A percentile compares a stretch with the other conserved stretches of the same genome.
These are phyloP conservation scores for Linum trigynum DNA, from an alignment of 345 rosid species.

Conservation along the genomic window DNA sequence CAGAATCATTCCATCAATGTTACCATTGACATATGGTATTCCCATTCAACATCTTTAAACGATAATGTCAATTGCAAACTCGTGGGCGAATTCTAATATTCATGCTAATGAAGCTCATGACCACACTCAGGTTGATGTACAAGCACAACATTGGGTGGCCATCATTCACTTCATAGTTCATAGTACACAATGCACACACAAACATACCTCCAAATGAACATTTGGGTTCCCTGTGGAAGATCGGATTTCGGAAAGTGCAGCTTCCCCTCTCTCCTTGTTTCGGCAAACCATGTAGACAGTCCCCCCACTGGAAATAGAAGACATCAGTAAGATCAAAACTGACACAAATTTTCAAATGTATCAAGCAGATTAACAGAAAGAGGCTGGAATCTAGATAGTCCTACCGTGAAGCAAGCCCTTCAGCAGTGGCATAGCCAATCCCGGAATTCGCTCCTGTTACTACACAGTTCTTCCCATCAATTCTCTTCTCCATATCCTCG, in stretches of 20 bases:
- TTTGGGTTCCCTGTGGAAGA: slow-evolving; percentile 60
- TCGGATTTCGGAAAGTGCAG: slow-evolving; percentile 66
- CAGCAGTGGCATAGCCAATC: slow-evolving; percentile 79
- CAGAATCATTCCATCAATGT: neutral
- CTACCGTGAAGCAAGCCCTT: slow-evolving; percentile 92
- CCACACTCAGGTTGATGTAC: neutral
- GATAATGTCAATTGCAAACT: neutral
- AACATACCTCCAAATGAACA: slow-evolving; percentile 67
- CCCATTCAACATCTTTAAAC: neutral
- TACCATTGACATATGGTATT: neutral
- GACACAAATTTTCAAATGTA: neutral
- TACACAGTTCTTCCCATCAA: slow-evolving; percentile 67
- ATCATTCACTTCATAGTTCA: too few relatives aligned
- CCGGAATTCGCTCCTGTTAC: slow-evolving; percentile 97
- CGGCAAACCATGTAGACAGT: slow-evolving; percentile 83
- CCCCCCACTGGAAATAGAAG: slow-evolving; percentile 48
- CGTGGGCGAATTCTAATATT: neutral
- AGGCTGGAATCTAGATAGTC: slow-evolving; percentile 6
- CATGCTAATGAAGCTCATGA: neutral
- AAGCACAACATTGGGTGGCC: neutral
- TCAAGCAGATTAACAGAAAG: slow-evolving; percentile 8
- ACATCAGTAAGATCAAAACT: slow-evolving; percentile 6
- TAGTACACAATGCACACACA: neutral
- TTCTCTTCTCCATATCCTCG: slow-evolving; percentile 51
- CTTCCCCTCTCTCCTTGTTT: slow-evolving; percentile 72